Base-by-base conservation (phyloP, 805 yeast species). In the Saturnispora galanensis region DNA sequence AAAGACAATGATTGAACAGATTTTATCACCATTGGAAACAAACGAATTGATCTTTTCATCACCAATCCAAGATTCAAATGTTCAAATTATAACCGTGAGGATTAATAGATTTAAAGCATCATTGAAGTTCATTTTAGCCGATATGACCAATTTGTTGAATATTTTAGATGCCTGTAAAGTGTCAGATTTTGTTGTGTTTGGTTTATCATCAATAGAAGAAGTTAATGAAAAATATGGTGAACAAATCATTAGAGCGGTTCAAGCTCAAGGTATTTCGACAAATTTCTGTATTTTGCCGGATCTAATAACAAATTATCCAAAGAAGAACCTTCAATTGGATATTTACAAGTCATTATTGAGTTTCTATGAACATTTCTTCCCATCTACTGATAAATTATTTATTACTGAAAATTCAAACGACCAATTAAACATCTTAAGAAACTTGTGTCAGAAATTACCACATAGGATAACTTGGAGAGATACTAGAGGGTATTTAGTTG, bases 381-480 rank as follows among this genome's bases (percentile, higher is more conserved):
- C 97, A 10, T 75, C 74, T 26, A 83, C 79, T 51, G 95, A 86
- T 33, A 83, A 80, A 61, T 66, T 94, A 15, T 89, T 68, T 62
- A 79, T 81, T 37, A 62, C 86, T 42, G 95, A 86, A 51, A 68
- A 65, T 39, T 64, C 67, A 12, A 70, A 84, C 2, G 97, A 93
- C 51, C 71, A 84, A n/a, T 52, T 72, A 15, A 84, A 83, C 55
- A 79, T 85, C 37, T 69, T 84, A 35, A 76, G 98, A 60, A 68
- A 71, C 4, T 56, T 93, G 21, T 84, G 96, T 57, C 97, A 90
- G 56, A 84, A 80, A 64, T 76, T 81, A 55, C 98, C 98, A 26
- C 81, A 79, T 57, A 77, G 85, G 1, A 70, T 94, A 39, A 76
- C 76, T 18, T 93, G 98, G 97, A 80, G 97, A 65, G 97, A 90